These are phyloP conservation scores for Boehmeria nivea DNA, from an alignment of 306 rosid species.

Conservation along the genomic window DNA sequence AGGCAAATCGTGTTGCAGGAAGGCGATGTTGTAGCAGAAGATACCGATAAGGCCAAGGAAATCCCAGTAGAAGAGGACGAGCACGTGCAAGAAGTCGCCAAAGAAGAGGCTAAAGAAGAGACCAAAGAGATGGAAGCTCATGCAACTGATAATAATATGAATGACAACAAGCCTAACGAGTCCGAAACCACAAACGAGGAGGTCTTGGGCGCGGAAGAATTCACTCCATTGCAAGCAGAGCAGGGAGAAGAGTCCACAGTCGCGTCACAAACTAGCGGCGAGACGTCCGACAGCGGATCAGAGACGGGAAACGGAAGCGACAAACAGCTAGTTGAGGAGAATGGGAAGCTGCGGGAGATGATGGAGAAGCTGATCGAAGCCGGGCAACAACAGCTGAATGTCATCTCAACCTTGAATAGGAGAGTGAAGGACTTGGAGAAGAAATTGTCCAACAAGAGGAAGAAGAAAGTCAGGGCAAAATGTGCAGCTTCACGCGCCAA, in stretches of 20 bases:
- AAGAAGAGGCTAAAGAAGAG: not conserved
- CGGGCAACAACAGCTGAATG: constrained; percentile 54
- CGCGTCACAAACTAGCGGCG: not conserved
- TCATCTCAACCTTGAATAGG: constrained; percentile 45
- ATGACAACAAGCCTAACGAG: not conserved
- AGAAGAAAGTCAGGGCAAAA: too few relatives aligned
- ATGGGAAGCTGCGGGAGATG: constrained; percentile 46
- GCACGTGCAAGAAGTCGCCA: not conserved
- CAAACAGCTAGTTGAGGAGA: constrained; percentile 38
- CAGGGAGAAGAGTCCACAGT: constrained; percentile 3
- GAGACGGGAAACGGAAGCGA: constrained; percentile 10
- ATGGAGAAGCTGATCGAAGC: constrained; percentile 54
- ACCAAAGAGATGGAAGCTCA: not conserved
- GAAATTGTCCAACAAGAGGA: constrained; percentile 46
- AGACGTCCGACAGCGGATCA: not conserved
- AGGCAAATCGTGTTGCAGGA: not conserved
- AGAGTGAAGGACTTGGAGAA: constrained; percentile 70
- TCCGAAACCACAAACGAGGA: not conserved
- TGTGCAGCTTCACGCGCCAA: constrained; percentile 15
- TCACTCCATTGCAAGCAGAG: not conserved
- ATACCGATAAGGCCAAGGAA: not conserved
- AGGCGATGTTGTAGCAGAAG: not conserved
- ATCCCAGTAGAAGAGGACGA: not conserved
- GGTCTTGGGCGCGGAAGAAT: not conserved
- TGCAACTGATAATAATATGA: not conserved